A percentile compares a stretch with the other conserved stretches of the same genome.
Evolutionary conservation across 495 filamentous ascomycete species (phyloP).

Genomic region (Chlorociboria aeruginascens): DNA sequence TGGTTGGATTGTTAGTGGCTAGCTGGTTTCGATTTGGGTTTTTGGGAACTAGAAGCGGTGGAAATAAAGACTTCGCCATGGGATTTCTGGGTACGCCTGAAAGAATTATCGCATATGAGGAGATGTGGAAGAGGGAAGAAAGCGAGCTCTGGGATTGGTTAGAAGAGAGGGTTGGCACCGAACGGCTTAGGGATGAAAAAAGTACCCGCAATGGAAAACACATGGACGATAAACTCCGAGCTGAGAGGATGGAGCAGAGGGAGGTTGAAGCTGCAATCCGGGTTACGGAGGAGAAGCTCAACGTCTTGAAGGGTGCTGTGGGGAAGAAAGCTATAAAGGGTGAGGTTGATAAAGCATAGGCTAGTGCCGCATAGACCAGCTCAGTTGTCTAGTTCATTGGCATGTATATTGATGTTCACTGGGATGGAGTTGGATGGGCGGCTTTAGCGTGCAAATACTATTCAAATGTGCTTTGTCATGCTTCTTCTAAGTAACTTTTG

Average conservation of each 20-base stretch:
- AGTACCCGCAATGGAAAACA: slow-evolving; percentile 33
- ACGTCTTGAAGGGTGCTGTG: slow-evolving; percentile 60
- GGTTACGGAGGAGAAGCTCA: slow-evolving; percentile 72
- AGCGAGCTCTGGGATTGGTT: slow-evolving; percentile 93
- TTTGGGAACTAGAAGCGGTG: slow-evolving; percentile 13
- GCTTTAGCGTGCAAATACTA: too few relatives aligned
- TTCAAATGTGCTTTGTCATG: too few relatives aligned
- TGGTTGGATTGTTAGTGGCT: slow-evolving; percentile 46
- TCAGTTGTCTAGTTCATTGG: too few relatives aligned
- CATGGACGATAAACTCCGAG: slow-evolving; percentile 43
- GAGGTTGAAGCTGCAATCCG: slow-evolving; percentile 77
- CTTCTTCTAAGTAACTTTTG: too few relatives aligned
- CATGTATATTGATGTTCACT: too few relatives aligned
- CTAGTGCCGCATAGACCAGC: too few relatives aligned
- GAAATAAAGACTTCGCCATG: slow-evolving; percentile 21
- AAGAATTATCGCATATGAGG: slow-evolving; percentile 75
- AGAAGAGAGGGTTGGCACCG: slow-evolving; percentile 73
- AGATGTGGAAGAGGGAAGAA: slow-evolving; percentile 86
- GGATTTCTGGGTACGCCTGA: slow-evolving; percentile 41
- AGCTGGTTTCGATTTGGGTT: slow-evolving; percentile 39
- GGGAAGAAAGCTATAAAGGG: slow-evolving; percentile 28
- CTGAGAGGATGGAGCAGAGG: slow-evolving; percentile 64
- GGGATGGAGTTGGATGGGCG: too few relatives aligned
- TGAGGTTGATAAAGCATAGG: too few relatives aligned
- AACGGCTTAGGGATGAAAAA: slow-evolving; percentile 40